Evolutionary conservation across 371 early-diverging fungal genomes (phyloP), one percentile per base, ranked within the genome.

Genomic region (Apophysomyces ossiformis): DNA sequence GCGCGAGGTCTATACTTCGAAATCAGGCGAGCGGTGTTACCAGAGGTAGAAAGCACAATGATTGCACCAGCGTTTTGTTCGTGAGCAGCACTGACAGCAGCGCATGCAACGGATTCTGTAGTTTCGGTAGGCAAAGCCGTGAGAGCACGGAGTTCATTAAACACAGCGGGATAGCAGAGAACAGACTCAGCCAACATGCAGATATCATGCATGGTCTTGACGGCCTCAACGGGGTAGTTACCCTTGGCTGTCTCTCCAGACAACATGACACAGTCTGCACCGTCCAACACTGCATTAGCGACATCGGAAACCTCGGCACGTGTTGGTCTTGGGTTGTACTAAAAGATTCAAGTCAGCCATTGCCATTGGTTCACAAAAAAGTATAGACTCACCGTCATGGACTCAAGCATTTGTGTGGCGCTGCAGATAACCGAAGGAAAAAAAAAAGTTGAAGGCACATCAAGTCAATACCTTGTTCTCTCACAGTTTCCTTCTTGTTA

Each of bases 401-500:
- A 95, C 77, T 99, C 99, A 50, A 99, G 80, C 99, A 99, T 99
- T 82, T 99, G 99, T 56, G 99, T 99, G 45, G 99, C 99, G 70
- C 81, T 77, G 57, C 36, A 21, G 7, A 47, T 32, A 26, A 0
- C 1, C 26, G 2, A 26, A 0, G 26, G 26, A 1, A 26, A 26
- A 26, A 26, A 26, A 26, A 26, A 26, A 2, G 26, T 26, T 26
- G 21, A 44, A 64, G 46, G 16, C 39, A 43, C 9, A 50, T 50
- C 15, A 0, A 26, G 50, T 50, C 21, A 50, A 16, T 12, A 47
- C 21, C 32, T 26, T 21, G 36, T 41, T 6, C 32, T n/a, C 12
- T 6, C 56, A 32, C 21, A 36, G n/a, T n/a, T 32, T 7, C 7
- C 38, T 61, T 41, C 44, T 4, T n/a, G 15, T 38, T 0, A 45